These are phyloP conservation scores for Colletotrichum navitas DNA, from an alignment of 2,329 filamentous ascomycete genomes.

Conservation along the genomic window DNA sequence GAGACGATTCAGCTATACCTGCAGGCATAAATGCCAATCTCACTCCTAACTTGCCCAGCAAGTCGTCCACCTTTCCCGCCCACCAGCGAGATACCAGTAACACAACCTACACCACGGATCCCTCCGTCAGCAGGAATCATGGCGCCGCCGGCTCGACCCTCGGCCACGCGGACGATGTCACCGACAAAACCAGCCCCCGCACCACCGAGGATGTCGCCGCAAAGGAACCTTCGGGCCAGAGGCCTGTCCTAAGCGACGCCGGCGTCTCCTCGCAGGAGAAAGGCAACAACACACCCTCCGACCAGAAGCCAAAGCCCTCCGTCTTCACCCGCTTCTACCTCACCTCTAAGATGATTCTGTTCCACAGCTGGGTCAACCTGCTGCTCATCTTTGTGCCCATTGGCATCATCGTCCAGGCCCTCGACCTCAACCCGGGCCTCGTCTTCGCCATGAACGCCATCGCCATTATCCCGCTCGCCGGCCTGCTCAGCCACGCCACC, in stretches of 20 bases:
- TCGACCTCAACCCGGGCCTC: conserved; percentile 65
- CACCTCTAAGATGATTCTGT: conserved; percentile 63
- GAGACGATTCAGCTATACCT: conserved; percentile 53
- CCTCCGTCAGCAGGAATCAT: conserved; percentile 32
- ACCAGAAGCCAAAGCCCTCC: conserved; percentile 17
- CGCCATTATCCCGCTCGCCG: conserved; percentile 81
- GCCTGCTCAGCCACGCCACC: conserved; percentile 78
- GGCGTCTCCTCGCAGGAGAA: conserved; percentile 34
- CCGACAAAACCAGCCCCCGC: conserved; percentile 20
- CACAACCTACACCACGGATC: conserved; percentile 36
- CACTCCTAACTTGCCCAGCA: conserved; percentile 10
- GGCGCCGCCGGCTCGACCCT: conserved; percentile 35
- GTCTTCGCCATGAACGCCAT: conserved; percentile 82
- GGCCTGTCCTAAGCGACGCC: conserved; percentile 65
- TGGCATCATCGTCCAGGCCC: conserved; percentile 74
- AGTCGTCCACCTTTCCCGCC: conserved; percentile 37
- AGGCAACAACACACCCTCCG: conserved; percentile 46
- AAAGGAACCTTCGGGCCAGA: conserved; percentile 65
- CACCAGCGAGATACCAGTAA: conserved; percentile 42
- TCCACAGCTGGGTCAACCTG: conserved; percentile 83
- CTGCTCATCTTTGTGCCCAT: conserved; percentile 83
- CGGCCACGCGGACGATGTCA: conserved; percentile 15
- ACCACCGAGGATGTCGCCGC: conserved; percentile 41
- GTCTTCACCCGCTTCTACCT: conserved; percentile 38
- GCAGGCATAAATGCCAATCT: conserved; percentile 40